These are phyloP conservation scores for Gracilaria gracilis DNA, from an alignment of 23 red algal species.

Conservation along the genomic window DNA sequence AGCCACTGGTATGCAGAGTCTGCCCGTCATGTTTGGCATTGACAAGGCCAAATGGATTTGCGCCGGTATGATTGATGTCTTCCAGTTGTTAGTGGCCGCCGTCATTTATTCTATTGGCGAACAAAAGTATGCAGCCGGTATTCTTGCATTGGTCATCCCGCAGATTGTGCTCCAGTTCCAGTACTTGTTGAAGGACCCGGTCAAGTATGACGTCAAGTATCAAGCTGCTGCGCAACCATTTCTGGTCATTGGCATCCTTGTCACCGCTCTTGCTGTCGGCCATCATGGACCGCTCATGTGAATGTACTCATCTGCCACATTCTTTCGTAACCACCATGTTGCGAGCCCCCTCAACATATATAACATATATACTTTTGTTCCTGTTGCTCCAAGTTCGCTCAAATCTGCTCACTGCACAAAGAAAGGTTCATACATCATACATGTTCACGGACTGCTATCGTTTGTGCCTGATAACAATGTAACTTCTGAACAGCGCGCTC, in stretches of 20 bases:
- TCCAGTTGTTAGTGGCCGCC: constrained; percentile 93
- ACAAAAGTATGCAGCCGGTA: constrained; percentile 81
- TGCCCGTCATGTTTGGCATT: constrained; percentile 96
- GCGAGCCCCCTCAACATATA: too few relatives aligned
- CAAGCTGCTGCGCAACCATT: constrained; percentile 99
- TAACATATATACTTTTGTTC: too few relatives aligned
- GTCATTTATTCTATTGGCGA: constrained; percentile 82
- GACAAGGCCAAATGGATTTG: constrained; percentile 96
- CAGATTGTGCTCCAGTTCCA: constrained; percentile 90
- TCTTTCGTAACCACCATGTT: neutral
- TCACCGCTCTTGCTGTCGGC: constrained; percentile 90
- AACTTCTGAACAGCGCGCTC: too few relatives aligned
- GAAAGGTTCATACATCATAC: too few relatives aligned
- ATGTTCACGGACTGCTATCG: too few relatives aligned
- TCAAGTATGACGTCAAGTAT: constrained; percentile 99
- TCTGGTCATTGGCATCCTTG: constrained; percentile 96
- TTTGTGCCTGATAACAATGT: too few relatives aligned
- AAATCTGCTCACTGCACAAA: too few relatives aligned
- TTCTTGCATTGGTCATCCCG: constrained; percentile 84
- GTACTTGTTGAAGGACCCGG: constrained; percentile 92
- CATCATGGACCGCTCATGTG: constrained; percentile 82
- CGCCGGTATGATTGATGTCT: constrained; percentile 95
- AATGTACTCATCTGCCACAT: neutral
- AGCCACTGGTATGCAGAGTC: constrained; percentile 79
- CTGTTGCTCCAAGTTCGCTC: too few relatives aligned